These are phyloP conservation scores for Wallacemonas sp. DNA, from an alignment of 208 protist genomes.

Conservation along the genomic window DNA sequence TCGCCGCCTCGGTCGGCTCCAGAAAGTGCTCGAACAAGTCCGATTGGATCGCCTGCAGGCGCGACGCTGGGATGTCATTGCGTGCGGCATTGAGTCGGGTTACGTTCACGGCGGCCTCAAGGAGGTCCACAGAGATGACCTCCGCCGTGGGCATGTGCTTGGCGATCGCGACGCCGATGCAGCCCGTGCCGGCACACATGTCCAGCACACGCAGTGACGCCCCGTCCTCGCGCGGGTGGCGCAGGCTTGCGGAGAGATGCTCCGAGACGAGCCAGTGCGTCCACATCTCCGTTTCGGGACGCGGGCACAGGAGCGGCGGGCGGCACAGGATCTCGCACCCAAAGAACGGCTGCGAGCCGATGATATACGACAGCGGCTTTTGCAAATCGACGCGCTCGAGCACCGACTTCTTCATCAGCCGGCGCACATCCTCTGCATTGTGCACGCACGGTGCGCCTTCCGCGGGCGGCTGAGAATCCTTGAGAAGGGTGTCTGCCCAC, in stretches of 20 bases:
- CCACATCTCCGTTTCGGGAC: constrained; percentile 91
- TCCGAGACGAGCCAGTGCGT: constrained; percentile 74
- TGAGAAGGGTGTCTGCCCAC: constrained; percentile 41
- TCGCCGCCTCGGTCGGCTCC: neutral
- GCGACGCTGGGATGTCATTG: constrained; percentile 56
- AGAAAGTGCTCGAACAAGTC: constrained; percentile 83
- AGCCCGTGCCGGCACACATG: constrained; percentile 88
- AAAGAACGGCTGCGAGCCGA: constrained; percentile 86
- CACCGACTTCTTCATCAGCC: constrained; percentile 65
- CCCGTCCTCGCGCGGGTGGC: neutral
- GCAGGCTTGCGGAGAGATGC: constrained; percentile 24
- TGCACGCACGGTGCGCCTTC: neutral
- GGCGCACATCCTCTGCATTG: constrained; percentile 34
- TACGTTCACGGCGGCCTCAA: constrained; percentile 48
- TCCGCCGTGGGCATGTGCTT: constrained; percentile 53
- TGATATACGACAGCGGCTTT: constrained; percentile 89
- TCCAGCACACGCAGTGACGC: constrained; percentile 58
- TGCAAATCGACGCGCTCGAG: constrained; percentile 78
- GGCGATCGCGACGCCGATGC: constrained; percentile 84
- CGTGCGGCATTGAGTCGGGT: constrained; percentile 50
- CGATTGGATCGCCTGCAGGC: constrained; percentile 57
- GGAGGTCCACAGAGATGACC: constrained; percentile 71
- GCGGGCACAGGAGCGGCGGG: constrained; percentile 77
- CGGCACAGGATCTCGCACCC: constrained; percentile 71
- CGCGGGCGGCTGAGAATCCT: neutral